Evolutionary conservation across 2,329 filamentous ascomycete species (phyloP).

Genomic region (Keithomyces neogunnii): DNA sequence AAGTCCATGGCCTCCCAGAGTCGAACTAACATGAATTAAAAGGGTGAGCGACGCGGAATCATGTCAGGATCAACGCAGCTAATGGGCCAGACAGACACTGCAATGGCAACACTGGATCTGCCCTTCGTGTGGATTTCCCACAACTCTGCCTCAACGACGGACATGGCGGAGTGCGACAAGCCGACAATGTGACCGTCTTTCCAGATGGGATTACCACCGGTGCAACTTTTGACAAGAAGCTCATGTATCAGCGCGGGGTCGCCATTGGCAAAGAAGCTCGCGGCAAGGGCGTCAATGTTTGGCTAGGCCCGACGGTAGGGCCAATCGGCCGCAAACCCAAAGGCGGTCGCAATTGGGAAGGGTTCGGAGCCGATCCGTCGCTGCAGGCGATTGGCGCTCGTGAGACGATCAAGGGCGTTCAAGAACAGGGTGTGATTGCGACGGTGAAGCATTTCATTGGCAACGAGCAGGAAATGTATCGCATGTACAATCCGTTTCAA

Average conservation of each 20-base stretch:
- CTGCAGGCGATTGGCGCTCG: constrained; percentile 70
- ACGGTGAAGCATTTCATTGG: constrained; percentile 48
- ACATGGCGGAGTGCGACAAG: constrained; percentile 61
- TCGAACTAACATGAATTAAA: background rate
- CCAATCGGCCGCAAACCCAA: constrained; percentile 64
- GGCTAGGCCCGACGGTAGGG: constrained; percentile 62
- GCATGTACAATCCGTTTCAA: constrained; percentile 46
- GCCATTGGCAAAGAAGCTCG: constrained; percentile 64
- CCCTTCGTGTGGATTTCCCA: constrained; percentile 60
- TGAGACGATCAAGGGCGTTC: constrained; percentile 67
- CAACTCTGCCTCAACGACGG: constrained; percentile 65
- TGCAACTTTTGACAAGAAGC: constrained; percentile 64
- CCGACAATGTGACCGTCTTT: constrained; percentile 69
- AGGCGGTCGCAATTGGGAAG: constrained; percentile 69
- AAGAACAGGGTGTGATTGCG: constrained; percentile 48
- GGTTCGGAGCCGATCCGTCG: constrained; percentile 61
- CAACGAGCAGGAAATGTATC: constrained; percentile 56
- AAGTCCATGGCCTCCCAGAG: no score
- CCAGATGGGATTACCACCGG: constrained; percentile 71
- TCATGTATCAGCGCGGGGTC: constrained; percentile 60
- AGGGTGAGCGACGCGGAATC: constrained; percentile 4
- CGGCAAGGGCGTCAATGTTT: constrained; percentile 65
- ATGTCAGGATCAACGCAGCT: background rate
- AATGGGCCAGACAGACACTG: constrained; percentile 41
- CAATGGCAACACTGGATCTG: constrained; percentile 69